phyloP scores from a whole-genome alignment of 1,284 basidiomycete species.

The Ceratobasidium sp. region DNA sequence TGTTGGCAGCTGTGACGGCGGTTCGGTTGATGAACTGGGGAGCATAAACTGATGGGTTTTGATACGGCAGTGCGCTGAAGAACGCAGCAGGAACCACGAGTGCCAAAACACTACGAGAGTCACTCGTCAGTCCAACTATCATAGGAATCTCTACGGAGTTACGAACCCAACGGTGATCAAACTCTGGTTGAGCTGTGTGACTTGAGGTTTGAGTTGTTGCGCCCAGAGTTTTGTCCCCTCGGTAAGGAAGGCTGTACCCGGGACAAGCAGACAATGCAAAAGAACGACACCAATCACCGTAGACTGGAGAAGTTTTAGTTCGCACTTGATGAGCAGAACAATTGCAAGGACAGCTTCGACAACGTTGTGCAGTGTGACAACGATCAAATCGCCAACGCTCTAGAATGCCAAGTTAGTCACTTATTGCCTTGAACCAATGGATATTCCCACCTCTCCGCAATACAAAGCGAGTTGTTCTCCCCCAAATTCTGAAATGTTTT shows the following conservation, averaged over 20 bases:
- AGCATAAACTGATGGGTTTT: conserved; percentile 13
- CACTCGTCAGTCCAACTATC: background rate
- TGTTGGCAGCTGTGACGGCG: background rate
- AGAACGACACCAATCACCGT: conserved; percentile 70
- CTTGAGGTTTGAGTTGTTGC: conserved; percentile 58
- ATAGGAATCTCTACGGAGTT: background rate
- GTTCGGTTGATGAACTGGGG: conserved; percentile 38
- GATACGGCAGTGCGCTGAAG: conserved; percentile 57
- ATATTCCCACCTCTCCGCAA: conserved; percentile 36
- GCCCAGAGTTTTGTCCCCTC: conserved; percentile 63
- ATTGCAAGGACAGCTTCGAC: conserved; percentile 72
- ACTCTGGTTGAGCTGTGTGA: conserved; percentile 52
- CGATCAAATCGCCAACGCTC: conserved; percentile 40
- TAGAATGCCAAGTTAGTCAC: background rate
- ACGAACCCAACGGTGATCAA: conserved; percentile 67
- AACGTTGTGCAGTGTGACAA: conserved; percentile 61
- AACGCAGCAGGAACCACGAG: conserved; percentile 69
- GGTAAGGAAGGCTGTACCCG: conserved; percentile 65
- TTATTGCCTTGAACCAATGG: background rate
- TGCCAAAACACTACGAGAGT: conserved; percentile 60
- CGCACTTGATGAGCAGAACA: conserved; percentile 67
- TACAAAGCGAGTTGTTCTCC: conserved; percentile 69
- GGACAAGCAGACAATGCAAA: conserved; percentile 66
- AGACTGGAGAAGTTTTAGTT: conserved; percentile 62
- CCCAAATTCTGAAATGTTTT: conserved; percentile 65